These are phyloP conservation scores for Selaginella tamariscina DNA, from an alignment of 75 land plant species.

Conservation along the genomic window DNA sequence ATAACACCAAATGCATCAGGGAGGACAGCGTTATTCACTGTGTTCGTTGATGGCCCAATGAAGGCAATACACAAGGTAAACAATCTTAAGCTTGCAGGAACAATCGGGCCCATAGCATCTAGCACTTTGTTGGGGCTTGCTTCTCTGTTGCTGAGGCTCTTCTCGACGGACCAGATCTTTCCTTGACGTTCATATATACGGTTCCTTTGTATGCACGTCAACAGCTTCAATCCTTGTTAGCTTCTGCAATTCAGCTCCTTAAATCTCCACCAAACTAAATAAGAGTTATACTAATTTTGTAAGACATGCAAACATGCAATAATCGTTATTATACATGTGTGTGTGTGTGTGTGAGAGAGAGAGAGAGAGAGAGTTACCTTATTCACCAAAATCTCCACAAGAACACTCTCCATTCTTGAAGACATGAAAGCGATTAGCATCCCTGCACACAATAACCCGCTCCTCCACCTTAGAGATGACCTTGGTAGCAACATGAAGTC, in stretches of 20 bases:
- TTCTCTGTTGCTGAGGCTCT: conserved; percentile 22
- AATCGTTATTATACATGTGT: too few relatives aligned
- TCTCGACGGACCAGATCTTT: conserved; percentile 25
- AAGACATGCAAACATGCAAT: too few relatives aligned
- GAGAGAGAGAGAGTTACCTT: too few relatives aligned
- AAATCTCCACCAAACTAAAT: too few relatives aligned
- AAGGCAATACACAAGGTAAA: conserved; percentile 11
- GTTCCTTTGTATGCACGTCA: conserved; percentile 17
- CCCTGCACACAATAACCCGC: conserved; percentile 9
- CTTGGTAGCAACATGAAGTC: conserved; percentile 12
- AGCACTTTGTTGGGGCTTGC: conserved; percentile 36
- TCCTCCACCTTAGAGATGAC: conserved; percentile 8
- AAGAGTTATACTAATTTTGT: too few relatives aligned
- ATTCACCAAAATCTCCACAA: too few relatives aligned
- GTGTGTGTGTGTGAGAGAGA: too few relatives aligned
- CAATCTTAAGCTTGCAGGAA: conserved; percentile 21
- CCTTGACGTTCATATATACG: conserved; percentile 23
- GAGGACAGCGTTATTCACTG: conserved; percentile 32
- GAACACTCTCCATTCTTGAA: conserved; percentile 15
- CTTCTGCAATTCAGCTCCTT: conserved; percentile 14
- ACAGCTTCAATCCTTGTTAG: conserved; percentile 19
- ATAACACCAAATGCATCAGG: conserved; percentile 28
- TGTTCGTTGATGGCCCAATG: conserved; percentile 20
- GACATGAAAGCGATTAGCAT: conserved; percentile 7
- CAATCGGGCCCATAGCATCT: conserved; percentile 29